Evolutionary conservation across 371 early-diverging fungal genomes (phyloP).

Genomic region (Paramicrosporidium saccamoebae): DNA sequence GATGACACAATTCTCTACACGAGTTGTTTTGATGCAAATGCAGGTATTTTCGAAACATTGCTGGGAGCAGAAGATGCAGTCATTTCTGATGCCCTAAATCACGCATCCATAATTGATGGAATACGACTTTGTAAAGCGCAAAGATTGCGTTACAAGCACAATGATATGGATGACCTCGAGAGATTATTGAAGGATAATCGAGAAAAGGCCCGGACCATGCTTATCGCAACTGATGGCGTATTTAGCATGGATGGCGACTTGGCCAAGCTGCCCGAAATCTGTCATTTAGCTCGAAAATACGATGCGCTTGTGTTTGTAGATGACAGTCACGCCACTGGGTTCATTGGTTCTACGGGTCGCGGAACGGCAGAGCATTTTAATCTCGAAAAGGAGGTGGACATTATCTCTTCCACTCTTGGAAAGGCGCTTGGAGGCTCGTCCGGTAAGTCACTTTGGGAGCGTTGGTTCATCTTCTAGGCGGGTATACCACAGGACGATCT

Average conservation of each 20-base stretch:
- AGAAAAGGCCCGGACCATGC: slow-evolving; percentile 10
- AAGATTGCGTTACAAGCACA: slow-evolving; percentile 16
- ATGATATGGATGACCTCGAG: slow-evolving; percentile 15
- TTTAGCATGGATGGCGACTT: slow-evolving; percentile 25
- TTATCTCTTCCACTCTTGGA: slow-evolving; percentile 21
- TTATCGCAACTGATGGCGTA: slow-evolving; percentile 22
- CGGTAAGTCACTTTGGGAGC: too few species aligned
- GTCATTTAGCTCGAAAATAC: slow-evolving; percentile 19
- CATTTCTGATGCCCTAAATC: slow-evolving; percentile 20
- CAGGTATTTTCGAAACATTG: slow-evolving; percentile 19
- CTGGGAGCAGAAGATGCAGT: slow-evolving; percentile 16
- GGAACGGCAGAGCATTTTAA: slow-evolving; percentile 18
- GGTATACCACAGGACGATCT: slow-evolving; percentile 15
- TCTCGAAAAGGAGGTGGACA: slow-evolving; percentile 14
- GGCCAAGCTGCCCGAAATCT: slow-evolving; percentile 15
- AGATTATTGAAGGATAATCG: slow-evolving; percentile 9
- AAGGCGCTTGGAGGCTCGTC: slow-evolving; percentile 24
- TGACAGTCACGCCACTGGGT: slow-evolving; percentile 23
- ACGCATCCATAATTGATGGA: slow-evolving; percentile 24
- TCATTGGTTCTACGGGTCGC: slow-evolving; percentile 14
- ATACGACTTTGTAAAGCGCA: slow-evolving; percentile 19
- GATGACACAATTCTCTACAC: slow-evolving; percentile 19
- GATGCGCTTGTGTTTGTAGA: slow-evolving; percentile 18
- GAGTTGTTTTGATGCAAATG: slow-evolving; percentile 26
- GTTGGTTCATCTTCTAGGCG: too few species aligned